phyloP scores from a whole-genome alignment of 1,284 basidiomycete genomes.

The Wolfiporia cocos region DNA sequence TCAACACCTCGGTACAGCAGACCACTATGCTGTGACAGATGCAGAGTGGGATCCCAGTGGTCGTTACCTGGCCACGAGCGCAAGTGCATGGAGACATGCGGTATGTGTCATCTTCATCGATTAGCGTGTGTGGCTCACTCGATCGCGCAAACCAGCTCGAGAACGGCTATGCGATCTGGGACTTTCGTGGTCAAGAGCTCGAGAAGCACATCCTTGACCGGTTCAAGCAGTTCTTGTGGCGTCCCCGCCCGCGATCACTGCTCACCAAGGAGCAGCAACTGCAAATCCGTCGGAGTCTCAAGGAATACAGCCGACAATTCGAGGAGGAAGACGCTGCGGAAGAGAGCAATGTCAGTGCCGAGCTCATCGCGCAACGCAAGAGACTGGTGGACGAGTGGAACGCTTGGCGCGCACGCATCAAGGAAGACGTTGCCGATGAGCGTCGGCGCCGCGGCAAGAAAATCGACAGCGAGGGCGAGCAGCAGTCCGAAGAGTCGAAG shows the following conservation, averaged over 20 bases:
- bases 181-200: slow-evolving; percentile 93
- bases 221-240: slow-evolving; percentile 99
- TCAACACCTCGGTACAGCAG: slow-evolving; percentile 82
- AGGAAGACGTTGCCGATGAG: slow-evolving; percentile 53
- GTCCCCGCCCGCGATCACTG: slow-evolving; percentile 86
- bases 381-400: slow-evolving; percentile 98
- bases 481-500: slow-evolving; percentile 54
- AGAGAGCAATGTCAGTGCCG: slow-evolving; percentile 91
- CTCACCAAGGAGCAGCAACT: slow-evolving; percentile 89
- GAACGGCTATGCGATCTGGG: slow-evolving; percentile 96
- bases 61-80: slow-evolving; percentile 89
- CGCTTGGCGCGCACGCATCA: slow-evolving; percentile 76
- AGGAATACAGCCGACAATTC: slow-evolving; percentile 89
- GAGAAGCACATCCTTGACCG: slow-evolving; percentile 87
- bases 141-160: slow-evolving; percentile 62
- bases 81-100: slow-evolving; percentile 92
- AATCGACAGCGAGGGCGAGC: slow-evolving; percentile 26
- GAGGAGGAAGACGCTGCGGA: slow-evolving; percentile 97
- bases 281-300: slow-evolving; percentile 83
- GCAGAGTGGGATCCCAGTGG: slow-evolving; percentile 99
- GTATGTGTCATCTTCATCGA: slow-evolving; percentile 32
- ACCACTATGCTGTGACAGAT: slow-evolving; percentile 98
- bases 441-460: slow-evolving; percentile 32
- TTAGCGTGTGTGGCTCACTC: neutral
- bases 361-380: slow-evolving; percentile 88